Conservation (phyloP, 805 yeast genomes). For the Lachancea meyersii region DNA sequence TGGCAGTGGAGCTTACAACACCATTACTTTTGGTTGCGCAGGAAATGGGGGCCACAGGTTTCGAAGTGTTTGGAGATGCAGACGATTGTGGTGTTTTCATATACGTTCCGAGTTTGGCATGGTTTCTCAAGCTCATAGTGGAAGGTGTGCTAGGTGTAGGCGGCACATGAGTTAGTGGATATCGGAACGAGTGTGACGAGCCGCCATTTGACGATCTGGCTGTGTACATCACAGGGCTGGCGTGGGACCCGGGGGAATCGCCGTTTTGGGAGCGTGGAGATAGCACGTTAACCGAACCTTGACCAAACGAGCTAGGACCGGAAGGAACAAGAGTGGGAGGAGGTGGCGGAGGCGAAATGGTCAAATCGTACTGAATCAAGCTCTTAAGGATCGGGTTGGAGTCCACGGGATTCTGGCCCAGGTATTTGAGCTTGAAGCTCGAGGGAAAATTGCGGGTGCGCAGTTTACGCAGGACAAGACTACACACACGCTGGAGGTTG, state of each 20-base stretch:
- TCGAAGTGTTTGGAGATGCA: not conserved
- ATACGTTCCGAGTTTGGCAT: slow-evolving; percentile 9
- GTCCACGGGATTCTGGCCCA: slow-evolving; percentile 11
- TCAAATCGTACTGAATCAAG: slow-evolving; percentile 4
- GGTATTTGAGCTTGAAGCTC: slow-evolving; percentile 29
- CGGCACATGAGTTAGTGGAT: slow-evolving; percentile 9
- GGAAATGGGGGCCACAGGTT: not conserved
- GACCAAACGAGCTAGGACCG: too few relatives aligned
- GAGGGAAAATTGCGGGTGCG: slow-evolving; percentile 21
- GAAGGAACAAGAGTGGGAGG: not conserved
- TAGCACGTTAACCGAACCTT: not conserved
- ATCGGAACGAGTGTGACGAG: not conserved
- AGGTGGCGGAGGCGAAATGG: slow-evolving; percentile 2
- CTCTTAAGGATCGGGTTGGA: slow-evolving; percentile 8
- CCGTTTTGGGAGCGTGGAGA: not conserved
- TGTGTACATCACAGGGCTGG: not conserved
- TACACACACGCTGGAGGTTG: slow-evolving; percentile 23
- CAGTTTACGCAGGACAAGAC: slow-evolving; percentile 3
- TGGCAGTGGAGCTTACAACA: slow-evolving; percentile 3
- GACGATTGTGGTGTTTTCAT: slow-evolving; percentile 18
- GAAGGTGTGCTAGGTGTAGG: slow-evolving; percentile 17
- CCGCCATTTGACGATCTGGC: not conserved
- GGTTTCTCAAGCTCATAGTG: not conserved
- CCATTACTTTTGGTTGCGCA: not conserved
- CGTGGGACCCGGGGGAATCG: not conserved